These are phyloP conservation scores for Metschnikowia vanudenii DNA, from an alignment of 805 yeast species.

Conservation along the genomic window DNA sequence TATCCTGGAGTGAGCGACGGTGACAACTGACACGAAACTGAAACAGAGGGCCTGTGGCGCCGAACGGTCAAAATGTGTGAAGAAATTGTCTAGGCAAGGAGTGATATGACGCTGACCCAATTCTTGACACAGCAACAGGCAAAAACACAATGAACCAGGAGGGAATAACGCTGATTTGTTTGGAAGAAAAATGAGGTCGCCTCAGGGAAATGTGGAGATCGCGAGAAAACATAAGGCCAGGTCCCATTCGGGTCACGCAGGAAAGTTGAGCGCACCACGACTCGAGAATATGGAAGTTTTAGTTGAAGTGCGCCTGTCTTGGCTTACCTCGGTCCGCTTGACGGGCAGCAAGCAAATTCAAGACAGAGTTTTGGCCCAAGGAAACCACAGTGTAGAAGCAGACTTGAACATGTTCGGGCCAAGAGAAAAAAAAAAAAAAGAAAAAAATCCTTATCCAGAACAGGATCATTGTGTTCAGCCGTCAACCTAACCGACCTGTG, in stretches of 20 bases:
- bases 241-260: conserved; percentile 19
- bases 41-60: background rate
- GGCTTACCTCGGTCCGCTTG: conserved; percentile 2
- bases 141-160: background rate
- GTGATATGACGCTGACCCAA: background rate
- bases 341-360: background rate
- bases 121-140: background rate
- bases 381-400: too few relatives aligned
- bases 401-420: too few relatives aligned
- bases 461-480: too few relatives aligned
- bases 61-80: background rate
- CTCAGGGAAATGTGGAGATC: conserved; percentile 14
- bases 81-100: conserved; percentile 1
- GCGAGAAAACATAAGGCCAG: conserved; percentile 13
- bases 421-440: too few relatives aligned
- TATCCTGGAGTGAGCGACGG: conserved; percentile 1
- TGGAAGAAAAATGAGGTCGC: conserved; percentile 7
- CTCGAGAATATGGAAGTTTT: conserved; percentile 3
- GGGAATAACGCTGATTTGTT: background rate
- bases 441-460: too few relatives aligned
- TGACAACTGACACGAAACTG: background rate
- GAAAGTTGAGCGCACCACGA: conserved; percentile 18
- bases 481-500: too few relatives aligned
- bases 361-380: too few relatives aligned
- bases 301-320: conserved; percentile 1